Conservation (phyloP, 2,329 filamentous ascomycete species). For the Penicillium sp. region DNA sequence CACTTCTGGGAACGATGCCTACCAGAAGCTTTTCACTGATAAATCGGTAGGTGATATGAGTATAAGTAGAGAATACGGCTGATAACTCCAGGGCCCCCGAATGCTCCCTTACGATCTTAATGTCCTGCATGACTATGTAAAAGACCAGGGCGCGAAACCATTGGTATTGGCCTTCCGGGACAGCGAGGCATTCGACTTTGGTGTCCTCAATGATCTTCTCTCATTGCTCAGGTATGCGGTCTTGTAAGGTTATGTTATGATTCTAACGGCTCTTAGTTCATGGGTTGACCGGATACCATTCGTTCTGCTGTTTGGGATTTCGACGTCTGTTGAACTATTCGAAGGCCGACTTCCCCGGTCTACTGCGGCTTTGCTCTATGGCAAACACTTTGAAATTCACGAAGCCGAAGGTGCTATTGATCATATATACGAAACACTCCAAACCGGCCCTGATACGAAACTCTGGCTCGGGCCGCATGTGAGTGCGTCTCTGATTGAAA, state of each 20-base stretch:
- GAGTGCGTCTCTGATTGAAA: conserved; percentile 50
- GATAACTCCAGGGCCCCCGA: conserved; percentile 31
- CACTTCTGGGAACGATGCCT: conserved; percentile 35
- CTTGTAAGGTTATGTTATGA: no score
- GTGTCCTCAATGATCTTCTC: conserved; percentile 43
- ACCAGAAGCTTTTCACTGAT: conserved; percentile 36
- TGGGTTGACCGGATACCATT: conserved; percentile 62
- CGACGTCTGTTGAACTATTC: conserved; percentile 60
- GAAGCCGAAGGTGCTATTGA: conserved; percentile 46
- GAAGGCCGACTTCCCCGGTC: conserved; percentile 55
- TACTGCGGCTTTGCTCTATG: conserved; percentile 50
- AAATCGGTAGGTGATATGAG: conserved; percentile 26
- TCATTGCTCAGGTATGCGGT: conserved; percentile 42
- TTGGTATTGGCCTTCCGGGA: conserved; percentile 44
- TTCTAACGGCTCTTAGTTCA: conserved; percentile 38
- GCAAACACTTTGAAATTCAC: conserved; percentile 52
- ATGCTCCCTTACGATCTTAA: conserved; percentile 46
- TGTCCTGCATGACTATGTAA: conserved; percentile 40
- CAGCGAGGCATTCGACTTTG: conserved; percentile 45
- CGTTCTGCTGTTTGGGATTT: conserved; percentile 56
- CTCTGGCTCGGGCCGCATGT: conserved; percentile 54
- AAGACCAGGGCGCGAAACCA: conserved; percentile 33
- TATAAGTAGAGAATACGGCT: neutral
- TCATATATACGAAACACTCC: conserved; percentile 38
- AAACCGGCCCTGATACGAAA: conserved; percentile 30